Base-by-base conservation (phyloP, 2,329 filamentous ascomycete genomes). In the Trichoderma harzianum region DNA sequence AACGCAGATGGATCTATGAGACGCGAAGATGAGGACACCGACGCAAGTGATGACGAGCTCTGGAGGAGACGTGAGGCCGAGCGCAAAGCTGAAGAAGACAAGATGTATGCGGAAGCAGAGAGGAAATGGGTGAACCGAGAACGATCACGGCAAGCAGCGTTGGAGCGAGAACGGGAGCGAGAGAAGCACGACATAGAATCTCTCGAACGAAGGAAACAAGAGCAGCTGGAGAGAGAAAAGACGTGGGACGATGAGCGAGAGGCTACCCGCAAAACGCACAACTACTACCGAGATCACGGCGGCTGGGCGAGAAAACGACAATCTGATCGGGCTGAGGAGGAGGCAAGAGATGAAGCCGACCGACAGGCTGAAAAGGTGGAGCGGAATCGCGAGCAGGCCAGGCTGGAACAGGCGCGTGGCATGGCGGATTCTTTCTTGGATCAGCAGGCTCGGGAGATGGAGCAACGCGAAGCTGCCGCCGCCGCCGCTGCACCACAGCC, bases 201-300 rank as follows among this genome's bases (percentile, higher is more conserved):
- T 21, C 81, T 88, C 3, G 88, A 91, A 73, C 87, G 89, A 62
- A 89, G 90, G 63, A 90, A 92, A 82, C 88, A 92, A 8, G 90
- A 93, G 76, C 88, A 92, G 71, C 86, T 97, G 14, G 86, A 87
- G 60, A 80, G 83, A 47, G 86, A 87, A 72, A 85, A 85, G 78
- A 89, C 91, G n/a, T 98, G 94, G 89, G 92, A 98, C 76, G 96
- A 99, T 76, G 94, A 97, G 76, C 84, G 87, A n/a, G 95, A 98
- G 82, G 87, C 89, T 7, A 86, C 85, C 21, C 87, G 91, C 28
- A 94, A 93, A 81, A 83, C 84, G 3, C 90, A 94, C 73, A 88
- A 92, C 51, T 99, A 98, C 84, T 98, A 98, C 82, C 87, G 91
- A 63, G 95, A 99, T 77, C 92, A 92, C 64, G 92, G 91, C 53